These are phyloP conservation scores for Alliaria petiolata DNA, from an alignment of 345 rosid genomes.

Conservation along the genomic window DNA sequence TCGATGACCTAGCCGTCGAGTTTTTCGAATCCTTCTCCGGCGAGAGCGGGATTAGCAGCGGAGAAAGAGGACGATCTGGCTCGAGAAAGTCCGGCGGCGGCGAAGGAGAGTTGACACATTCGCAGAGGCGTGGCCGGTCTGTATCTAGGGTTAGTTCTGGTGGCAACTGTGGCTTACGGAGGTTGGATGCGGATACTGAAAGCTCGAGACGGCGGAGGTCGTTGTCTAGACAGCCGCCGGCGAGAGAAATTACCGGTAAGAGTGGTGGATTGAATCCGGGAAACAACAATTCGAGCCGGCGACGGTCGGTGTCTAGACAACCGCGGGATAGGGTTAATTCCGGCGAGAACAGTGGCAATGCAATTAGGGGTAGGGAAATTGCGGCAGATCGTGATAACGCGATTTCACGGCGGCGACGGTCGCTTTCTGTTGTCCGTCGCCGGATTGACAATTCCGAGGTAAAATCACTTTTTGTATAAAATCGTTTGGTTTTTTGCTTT, in stretches of 20 bases:
- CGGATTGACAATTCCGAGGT: slow-evolving; percentile 86
- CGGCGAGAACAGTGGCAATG: slow-evolving; percentile 17
- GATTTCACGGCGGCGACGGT: slow-evolving; percentile 50
- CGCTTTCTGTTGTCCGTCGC: slow-evolving; percentile 64
- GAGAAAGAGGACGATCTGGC: slow-evolving; percentile 50
- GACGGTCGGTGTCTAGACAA: slow-evolving; percentile 33
- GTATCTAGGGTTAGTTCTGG: slow-evolving; percentile 65
- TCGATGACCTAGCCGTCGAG: slow-evolving; percentile 75
- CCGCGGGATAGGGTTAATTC: slow-evolving; percentile 13
- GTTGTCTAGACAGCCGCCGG: slow-evolving; percentile 41
- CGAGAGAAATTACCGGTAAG: background rate
- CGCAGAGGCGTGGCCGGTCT: slow-evolving; percentile 83
- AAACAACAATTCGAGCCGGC: background rate
- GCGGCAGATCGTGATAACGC: slow-evolving; percentile 33
- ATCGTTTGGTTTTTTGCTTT: background rate
- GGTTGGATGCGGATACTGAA: slow-evolving; percentile 38
- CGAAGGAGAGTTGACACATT: slow-evolving; percentile 23
- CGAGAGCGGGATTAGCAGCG: slow-evolving; percentile 29
- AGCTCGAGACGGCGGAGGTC: slow-evolving; percentile 63
- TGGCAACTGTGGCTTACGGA: slow-evolving; percentile 39
- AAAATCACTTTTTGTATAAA: background rate
- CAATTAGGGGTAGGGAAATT: slow-evolving; percentile 32
- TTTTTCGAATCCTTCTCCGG: slow-evolving; percentile 51
- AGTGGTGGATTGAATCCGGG: slow-evolving; percentile 3
- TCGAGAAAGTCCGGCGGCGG: slow-evolving; percentile 28